Evolutionary conservation across 805 yeast genomes (phyloP).

Genomic region (Geotrichum ghanense): DNA sequence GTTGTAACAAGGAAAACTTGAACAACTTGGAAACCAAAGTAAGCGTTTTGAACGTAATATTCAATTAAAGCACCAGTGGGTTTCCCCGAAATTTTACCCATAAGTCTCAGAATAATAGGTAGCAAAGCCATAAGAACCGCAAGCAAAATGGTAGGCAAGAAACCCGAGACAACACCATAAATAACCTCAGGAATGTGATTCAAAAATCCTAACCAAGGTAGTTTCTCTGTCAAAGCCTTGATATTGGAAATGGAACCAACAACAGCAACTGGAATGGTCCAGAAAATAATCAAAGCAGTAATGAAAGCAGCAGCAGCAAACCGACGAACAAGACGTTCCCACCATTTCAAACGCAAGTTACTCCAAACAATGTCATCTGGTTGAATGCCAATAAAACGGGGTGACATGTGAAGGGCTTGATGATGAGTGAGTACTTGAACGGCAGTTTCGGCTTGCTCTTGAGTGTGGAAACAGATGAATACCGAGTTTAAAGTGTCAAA

Average conservation of each 20-base stretch:
- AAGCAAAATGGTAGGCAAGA: slow-evolving; percentile 73
- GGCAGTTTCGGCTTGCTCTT: slow-evolving; percentile 80
- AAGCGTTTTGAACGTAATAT: slow-evolving; percentile 77
- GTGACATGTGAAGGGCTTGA: slow-evolving; percentile 33
- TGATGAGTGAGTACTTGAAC: slow-evolving; percentile 57
- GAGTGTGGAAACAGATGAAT: slow-evolving; percentile 71
- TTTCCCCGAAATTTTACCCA: slow-evolving; percentile 67
- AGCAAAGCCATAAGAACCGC: slow-evolving; percentile 76
- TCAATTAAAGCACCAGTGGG: slow-evolving; percentile 66
- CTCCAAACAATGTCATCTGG: slow-evolving; percentile 85
- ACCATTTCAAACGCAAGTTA: slow-evolving; percentile 49
- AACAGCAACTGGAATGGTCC: slow-evolving; percentile 97
- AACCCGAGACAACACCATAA: slow-evolving; percentile 77
- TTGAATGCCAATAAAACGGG: slow-evolving; percentile 46
- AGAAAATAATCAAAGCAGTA: slow-evolving; percentile 66
- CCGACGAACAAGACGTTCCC: slow-evolving; percentile 45
- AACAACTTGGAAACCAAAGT: slow-evolving; percentile 79
- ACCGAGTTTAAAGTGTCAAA: slow-evolving; percentile 70
- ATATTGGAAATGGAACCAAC: slow-evolving; percentile 91
- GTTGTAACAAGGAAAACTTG: slow-evolving; percentile 83
- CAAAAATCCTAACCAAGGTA: slow-evolving; percentile 68
- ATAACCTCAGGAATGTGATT: slow-evolving; percentile 57
- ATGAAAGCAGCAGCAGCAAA: slow-evolving; percentile 45
- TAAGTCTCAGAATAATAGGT: slow-evolving; percentile 69
- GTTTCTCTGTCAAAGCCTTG: slow-evolving; percentile 54